Conservation (phyloP, 441 rosid genomes). For the Populus trichocarpa region DNA sequence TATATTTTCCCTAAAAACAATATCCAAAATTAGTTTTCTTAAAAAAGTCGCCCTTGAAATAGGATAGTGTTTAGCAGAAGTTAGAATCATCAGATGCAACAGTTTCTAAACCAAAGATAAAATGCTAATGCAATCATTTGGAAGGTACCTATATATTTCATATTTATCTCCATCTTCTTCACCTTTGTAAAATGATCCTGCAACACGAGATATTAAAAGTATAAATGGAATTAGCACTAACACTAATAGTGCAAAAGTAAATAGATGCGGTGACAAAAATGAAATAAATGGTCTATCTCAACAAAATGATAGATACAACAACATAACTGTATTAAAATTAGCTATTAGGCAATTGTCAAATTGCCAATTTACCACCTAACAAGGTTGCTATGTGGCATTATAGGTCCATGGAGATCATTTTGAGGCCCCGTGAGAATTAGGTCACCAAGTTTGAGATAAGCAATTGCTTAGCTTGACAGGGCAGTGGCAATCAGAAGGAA, state of each 20-base stretch:
- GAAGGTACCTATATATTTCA: constrained; percentile 84
- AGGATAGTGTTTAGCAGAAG: background rate
- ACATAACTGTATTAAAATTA: background rate
- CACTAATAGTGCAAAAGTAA: background rate
- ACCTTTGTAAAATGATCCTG: constrained; percentile 77
- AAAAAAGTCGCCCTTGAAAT: background rate
- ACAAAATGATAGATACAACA: constrained; percentile 5
- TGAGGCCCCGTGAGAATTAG: background rate
- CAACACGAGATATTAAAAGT: constrained; percentile 20
- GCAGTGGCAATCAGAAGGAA: no score
- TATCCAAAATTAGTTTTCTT: background rate
- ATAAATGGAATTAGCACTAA: background rate
- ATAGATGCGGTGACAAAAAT: background rate
- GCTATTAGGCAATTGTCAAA: background rate
- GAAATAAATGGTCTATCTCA: background rate
- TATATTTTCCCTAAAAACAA: background rate
- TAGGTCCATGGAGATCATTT: background rate
- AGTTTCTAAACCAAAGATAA: background rate
- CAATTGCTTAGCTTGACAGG: background rate
- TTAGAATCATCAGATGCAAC: background rate
- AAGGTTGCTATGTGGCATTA: background rate
- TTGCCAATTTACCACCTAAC: background rate
- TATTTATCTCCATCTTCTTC: constrained; percentile 63
- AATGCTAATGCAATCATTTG: background rate
- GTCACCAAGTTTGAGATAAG: background rate